These are phyloP conservation scores for Rhinocladiella mackenziei DNA, from an alignment of 2,329 filamentous ascomycete species.

Conservation along the genomic window DNA sequence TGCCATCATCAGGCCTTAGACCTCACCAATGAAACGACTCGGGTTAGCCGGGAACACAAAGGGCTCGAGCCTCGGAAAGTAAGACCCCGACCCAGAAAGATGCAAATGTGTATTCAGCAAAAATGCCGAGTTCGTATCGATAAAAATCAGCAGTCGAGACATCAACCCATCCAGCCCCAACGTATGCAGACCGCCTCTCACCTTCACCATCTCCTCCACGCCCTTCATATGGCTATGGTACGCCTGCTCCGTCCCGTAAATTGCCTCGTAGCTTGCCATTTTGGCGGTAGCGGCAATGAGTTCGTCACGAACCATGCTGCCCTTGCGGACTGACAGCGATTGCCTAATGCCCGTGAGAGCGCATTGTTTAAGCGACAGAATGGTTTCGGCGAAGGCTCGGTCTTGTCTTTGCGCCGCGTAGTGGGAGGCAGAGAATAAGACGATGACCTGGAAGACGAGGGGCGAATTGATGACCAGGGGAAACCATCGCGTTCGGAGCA, in stretches of 20 bases:
- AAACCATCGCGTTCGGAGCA: conserved; percentile 40
- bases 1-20: not conserved
- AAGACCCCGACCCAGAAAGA: conserved; percentile 11
- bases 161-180: conserved; percentile 47
- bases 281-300: conserved; percentile 49
- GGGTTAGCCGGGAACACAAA: conserved; percentile 19
- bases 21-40: conserved; percentile 17
- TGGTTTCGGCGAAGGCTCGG: conserved; percentile 28
- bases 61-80: conserved; percentile 12
- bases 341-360: conserved; percentile 34
- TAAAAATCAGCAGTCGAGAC: conserved; percentile 47
- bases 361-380: conserved; percentile 44
- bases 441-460: conserved; percentile 40
- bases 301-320: conserved; percentile 32
- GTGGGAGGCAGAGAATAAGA: conserved; percentile 43
- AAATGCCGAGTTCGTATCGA: conserved; percentile 44
- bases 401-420: conserved; percentile 33
- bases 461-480: conserved; percentile 42
- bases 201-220: conserved; percentile 41
- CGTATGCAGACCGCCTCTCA: conserved; percentile 44
- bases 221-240: conserved; percentile 50
- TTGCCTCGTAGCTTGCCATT: conserved; percentile 53
- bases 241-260: conserved; percentile 43
- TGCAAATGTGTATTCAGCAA: conserved; percentile 27
- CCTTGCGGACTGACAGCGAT: not conserved